Base-by-base conservation (phyloP, 202 grass and related monocot genomes). In the Brachypodium distachyon region DNA sequence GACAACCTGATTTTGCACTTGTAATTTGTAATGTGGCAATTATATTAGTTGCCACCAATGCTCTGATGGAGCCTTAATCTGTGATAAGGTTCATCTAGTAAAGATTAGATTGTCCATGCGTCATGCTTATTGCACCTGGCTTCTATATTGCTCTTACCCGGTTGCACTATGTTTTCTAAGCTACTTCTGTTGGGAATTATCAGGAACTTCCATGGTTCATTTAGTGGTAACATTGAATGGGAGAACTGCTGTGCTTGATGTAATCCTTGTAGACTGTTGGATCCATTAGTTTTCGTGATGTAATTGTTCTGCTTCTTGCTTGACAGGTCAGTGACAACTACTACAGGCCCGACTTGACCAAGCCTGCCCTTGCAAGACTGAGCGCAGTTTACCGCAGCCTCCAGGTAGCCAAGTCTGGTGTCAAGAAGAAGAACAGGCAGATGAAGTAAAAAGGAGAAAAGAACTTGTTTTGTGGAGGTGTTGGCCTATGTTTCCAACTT, bases 391-490 rank as follows among this genome's bases (percentile, higher is more conserved):
- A 97, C 76, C 89, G 89, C 50, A 92, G 88, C 63, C 87, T 94
- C 61, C 78, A 90, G 86, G 81, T 97, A 28, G 49, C 91, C 68
- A 97, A 97, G 84, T 93, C 91, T 29, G 94, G 88, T 26, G 72
- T 83, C 34, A 97, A 92, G 87, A 94, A 92, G 87, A 94, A 86
- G 89, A 92, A 92, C 41, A 89, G 94, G 82, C 94, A 97, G 73
- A 19, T 37, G 18, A 57, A 61, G 23, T 47, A 70, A 10, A 3
- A 27, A 52, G 36, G 5, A 12, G 7, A 43, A 1, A 54, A 11
- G 21, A 37, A 37, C 28, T 39, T 81, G 27, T 54, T 46, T 37
- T 76, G 40, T 69, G 29, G 49, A 81, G 42, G 34, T 61, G 42
- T 33, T 49, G 67, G 37, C 66, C 46, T 53, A 49, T 81, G 70